Percentiles rank a stretch among this genome's conserved stretches.
These are phyloP conservation scores for Allium cepa DNA, from an alignment of 106 monocot species.

Conservation along the genomic window DNA sequence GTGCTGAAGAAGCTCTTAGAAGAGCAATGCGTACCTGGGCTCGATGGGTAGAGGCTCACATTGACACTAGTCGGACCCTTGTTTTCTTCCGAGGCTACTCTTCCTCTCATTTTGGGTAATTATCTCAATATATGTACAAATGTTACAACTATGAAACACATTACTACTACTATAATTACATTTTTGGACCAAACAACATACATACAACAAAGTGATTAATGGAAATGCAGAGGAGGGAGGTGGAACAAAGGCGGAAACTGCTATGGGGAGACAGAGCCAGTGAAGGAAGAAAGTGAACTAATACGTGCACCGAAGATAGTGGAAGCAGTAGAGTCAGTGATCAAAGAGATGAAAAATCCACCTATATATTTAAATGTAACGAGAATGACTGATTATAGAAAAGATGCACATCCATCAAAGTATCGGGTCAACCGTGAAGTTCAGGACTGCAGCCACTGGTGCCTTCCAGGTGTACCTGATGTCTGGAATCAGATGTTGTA, in stretches of 20 bases:
- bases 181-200: too few relatives aligned
- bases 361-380: constrained; percentile 37
- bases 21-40: constrained; percentile 46
- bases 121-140: neutral
- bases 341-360: constrained; percentile 20
- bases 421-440: constrained; percentile 5
- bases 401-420: constrained; percentile 43
- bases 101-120: constrained; percentile 36
- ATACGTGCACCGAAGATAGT: constrained; percentile 19
- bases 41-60: constrained; percentile 27
- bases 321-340: constrained; percentile 19
- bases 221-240: constrained; percentile 39
- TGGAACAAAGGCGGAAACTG: constrained; percentile 46
- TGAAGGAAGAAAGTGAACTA: constrained; percentile 18
- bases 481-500: constrained; percentile 52
- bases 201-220: neutral
- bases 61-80: constrained; percentile 12
- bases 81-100: constrained; percentile 53
- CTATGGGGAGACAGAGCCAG: constrained; percentile 31
- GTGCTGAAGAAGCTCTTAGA: constrained; percentile 20
- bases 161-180: too few relatives aligned
- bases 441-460: constrained; percentile 67
- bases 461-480: constrained; percentile 61
- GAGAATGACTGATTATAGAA: constrained; percentile 48
- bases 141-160: too few relatives aligned